Percentiles rank a stretch among this genome's conserved stretches.
Evolutionary conservation across 1,139 yeast species (phyloP).

Genomic region (Arxiozyma bovina): DNA sequence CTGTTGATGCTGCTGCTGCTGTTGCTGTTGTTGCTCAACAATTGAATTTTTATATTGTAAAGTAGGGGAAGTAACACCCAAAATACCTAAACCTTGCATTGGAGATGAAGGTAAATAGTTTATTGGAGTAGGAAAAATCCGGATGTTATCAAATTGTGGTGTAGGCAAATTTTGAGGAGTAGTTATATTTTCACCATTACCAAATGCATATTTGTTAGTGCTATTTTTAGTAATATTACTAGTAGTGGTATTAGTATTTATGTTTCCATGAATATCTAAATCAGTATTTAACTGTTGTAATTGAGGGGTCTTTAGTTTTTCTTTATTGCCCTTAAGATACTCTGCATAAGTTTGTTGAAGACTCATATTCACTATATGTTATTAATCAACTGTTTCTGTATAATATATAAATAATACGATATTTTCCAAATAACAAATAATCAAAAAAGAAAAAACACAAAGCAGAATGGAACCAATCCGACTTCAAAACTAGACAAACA

Average conservation of each 20-base stretch:
- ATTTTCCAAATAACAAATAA: neutral
- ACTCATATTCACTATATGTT: neutral
- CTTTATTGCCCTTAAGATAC: neutral
- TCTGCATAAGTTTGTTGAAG: neutral
- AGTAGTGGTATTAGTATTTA: neutral
- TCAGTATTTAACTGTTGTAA: neutral
- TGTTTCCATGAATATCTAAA: neutral
- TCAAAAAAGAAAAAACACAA: neutral
- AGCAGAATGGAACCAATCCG: neutral
- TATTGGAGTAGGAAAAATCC: constrained; percentile 28
- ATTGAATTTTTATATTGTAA: neutral
- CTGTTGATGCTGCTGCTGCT: neutral
- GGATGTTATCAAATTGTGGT: constrained; percentile 19
- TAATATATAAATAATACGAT: neutral
- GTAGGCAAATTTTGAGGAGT: constrained; percentile 9
- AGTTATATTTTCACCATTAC: neutral
- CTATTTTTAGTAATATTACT: neutral
- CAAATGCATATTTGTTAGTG: neutral
- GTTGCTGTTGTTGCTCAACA: neutral
- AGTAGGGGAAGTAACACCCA: neutral
- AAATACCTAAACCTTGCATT: constrained; percentile 1
- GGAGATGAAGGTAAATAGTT: constrained; percentile 24
- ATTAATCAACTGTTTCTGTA: neutral
- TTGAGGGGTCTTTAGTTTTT: constrained; percentile 1
- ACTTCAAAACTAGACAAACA: neutral